phyloP scores from a whole-genome alignment of 768 basidiomycete species.

The Amanita molliuscula region DNA sequence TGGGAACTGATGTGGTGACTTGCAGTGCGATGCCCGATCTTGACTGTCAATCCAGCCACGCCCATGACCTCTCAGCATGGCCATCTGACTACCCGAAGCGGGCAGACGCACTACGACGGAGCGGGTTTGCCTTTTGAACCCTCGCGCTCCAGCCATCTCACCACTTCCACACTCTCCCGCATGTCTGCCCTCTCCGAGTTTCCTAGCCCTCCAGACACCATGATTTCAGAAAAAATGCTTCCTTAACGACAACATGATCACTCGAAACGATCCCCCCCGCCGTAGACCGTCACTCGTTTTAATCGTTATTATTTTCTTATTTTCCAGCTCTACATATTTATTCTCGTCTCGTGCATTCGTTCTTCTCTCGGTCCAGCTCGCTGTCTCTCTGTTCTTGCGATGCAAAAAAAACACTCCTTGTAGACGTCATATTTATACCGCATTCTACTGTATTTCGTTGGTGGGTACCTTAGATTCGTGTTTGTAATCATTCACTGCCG shows the following conservation, averaged over 20 bases:
- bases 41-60: not conserved
- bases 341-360: not conserved
- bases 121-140: conserved; percentile 23
- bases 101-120: not conserved
- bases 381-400: not conserved
- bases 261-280: not conserved
- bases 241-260: not conserved
- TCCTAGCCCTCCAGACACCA: conserved; percentile 23
- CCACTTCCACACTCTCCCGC: conserved; percentile 44
- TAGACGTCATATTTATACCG: not conserved
- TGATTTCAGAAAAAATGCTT: not conserved
- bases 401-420: not conserved
- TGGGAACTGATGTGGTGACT: conserved; percentile 1
- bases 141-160: conserved; percentile 49
- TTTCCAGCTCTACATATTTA: not conserved
- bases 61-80: not conserved
- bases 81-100: not conserved
- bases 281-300: not conserved
- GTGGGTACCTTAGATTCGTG: not conserved
- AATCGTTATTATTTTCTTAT: not conserved
- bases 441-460: conserved; percentile 3
- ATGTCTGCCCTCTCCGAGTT: conserved; percentile 72
- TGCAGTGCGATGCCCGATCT: not conserved
- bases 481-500: not conserved
- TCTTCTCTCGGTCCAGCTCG: not conserved